Base-by-base conservation (phyloP, 2,329 filamentous ascomycete species). In the Penicillium sp. region DNA sequence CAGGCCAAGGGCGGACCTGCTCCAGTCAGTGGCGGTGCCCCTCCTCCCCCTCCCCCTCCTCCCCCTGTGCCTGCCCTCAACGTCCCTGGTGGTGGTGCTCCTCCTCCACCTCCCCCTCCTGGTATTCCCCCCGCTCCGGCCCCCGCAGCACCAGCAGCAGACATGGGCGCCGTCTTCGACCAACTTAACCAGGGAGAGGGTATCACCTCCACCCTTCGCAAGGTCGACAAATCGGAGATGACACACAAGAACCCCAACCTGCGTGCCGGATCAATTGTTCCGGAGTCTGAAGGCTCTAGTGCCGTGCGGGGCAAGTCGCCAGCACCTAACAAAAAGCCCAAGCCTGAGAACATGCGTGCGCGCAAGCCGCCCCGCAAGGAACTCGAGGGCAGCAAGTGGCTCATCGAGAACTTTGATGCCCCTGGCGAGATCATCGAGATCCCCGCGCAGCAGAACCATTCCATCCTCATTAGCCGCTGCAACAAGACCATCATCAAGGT, bases 171-270 rank as follows among this genome's bases (percentile, higher is more conserved):
- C 25, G 92, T 99, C 3, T 99, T 99, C 74, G 89, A 88, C 41
- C 89, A 97, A 65, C 80, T 99, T 53, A 97, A 97, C 78, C 88
- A 89, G 73, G 94, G 94, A 57, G 86, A 90, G 59, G 82, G 85
- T n/a, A 90, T 99, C 59, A 99, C 94, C 4, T 87, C 90, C 64
- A 88, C 90, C 33, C 82, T 99, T 37, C 89, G 90, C 65, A 99
- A 97, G 81, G 94, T 99, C 50, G 93, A 97, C 78, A 89, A 88
- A 72, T 94, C 90, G 54, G 84, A 97, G 75, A 97, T 97, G 93
- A 99, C 94, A 59, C 94, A 99, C 79, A 97, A 97, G 81, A 99
- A 99, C 77, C 94, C 94, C 15, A 86, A 87, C 10, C 81, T 99
- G 57, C 88, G 94, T 62, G 84, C 90, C 25, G 81, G 81, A 60